Evolutionary conservation across 2,329 filamentous ascomycete species (phyloP), one percentile per base, ranked within the genome.

Genomic region (Graphilbum fragrans): DNA sequence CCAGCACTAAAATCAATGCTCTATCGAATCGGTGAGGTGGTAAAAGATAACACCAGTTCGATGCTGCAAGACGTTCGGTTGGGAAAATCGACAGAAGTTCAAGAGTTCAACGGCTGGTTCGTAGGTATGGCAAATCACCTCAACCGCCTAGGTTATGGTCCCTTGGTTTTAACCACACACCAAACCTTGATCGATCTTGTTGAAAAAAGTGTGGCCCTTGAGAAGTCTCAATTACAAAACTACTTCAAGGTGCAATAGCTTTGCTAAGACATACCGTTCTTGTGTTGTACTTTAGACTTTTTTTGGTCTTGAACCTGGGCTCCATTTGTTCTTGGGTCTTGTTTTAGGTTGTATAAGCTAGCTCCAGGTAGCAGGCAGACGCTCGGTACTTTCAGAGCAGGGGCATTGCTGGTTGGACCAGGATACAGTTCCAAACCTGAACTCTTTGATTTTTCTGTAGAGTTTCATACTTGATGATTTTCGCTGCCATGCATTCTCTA

Each of bases 1-100:
- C 22, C 53, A 5, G 54, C 50, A 4, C 57, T 79, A 23, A 60
- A 59, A 22, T 45, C 52, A 3, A 65, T 71, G 58, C 55, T 80
- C 7, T 57, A 67, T 39, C 54, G 54, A 9, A 62, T 73, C 8
- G 70, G 65, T 2, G 45, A 57, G n/a, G 64, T 65, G 44, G 72
- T 74, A 5, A 55, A 54, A 16, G 59, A 66, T 25, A 80, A 80
- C 52, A 69, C 59, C 10, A 77, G 73, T 53, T 77, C 72, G 5
- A 80, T 80, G 75, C 62, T 77, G 5, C 75, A 80, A 55, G 74
- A 80, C 50, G 63, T 72, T 12, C 55, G 52, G 25, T 64, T 66
- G 7, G 67, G 69, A 16, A 68, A 66, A 51, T 50, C 54, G 42
- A 77, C 74, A 6, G 74, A 78, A 53, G 64, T 79, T 35, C 54